Percentiles rank a stretch among this genome's conserved stretches.
Conservation (phyloP, 257 asterid genomes). For the Gynochthodes officinalis region DNA sequence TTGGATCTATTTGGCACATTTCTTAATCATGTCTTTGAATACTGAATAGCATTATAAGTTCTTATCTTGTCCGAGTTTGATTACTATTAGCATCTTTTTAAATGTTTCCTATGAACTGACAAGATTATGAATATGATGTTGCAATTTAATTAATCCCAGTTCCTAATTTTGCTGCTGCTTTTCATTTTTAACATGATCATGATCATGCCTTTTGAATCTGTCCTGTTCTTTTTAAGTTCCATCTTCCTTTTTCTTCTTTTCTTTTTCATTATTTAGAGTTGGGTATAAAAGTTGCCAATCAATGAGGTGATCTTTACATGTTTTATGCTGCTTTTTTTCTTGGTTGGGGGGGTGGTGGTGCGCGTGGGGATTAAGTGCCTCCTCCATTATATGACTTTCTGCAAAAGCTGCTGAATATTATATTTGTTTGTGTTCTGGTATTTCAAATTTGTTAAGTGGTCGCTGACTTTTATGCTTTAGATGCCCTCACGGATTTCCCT, state of each 20-base stretch:
- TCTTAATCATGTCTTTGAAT: not conserved
- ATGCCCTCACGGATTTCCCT: conserved; percentile 65
- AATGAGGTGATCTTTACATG: too few species aligned
- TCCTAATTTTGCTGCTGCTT: not conserved
- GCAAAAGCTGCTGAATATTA: too few species aligned
- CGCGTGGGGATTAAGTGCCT: too few species aligned
- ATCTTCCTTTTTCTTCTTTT: not conserved
- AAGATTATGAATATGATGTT: not conserved
- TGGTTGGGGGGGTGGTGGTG: too few species aligned
- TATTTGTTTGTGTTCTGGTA: too few species aligned
- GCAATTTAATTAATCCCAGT: not conserved
- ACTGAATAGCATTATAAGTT: not conserved
- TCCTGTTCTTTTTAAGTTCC: not conserved
- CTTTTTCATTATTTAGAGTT: too few species aligned
- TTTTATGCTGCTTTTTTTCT: too few species aligned
- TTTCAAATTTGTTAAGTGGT: not conserved
- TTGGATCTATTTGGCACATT: not conserved
- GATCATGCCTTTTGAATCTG: too few species aligned
- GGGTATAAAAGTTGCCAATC: too few species aligned
- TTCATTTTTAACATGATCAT: conserved; percentile 1
- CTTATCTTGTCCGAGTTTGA: not conserved
- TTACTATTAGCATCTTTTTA: not conserved
- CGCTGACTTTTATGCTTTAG: conserved; percentile 36
- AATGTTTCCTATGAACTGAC: not conserved
- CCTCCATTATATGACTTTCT: too few species aligned